Base-by-base conservation (phyloP, 2,329 filamentous ascomycete species). In the Claviceps sp. region DNA sequence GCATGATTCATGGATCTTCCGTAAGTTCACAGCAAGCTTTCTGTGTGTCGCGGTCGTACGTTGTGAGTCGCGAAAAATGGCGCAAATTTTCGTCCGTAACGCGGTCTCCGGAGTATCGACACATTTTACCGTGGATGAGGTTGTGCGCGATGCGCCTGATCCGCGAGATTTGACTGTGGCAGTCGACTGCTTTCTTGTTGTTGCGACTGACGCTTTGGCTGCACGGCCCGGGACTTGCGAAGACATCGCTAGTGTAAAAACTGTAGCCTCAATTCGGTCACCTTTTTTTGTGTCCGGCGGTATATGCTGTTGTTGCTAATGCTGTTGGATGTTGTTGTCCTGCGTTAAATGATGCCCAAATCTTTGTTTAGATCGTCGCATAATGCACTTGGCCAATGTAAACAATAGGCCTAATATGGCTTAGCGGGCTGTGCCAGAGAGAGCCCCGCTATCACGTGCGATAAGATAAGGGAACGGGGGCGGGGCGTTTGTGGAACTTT, bases 1-100 rank as follows among this genome's bases (percentile, higher is more conserved):
- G 70, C 89, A 95, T 40, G 84, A 76, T 65, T 96, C 91, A 62
- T 97, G 91, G 44, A 95, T 78, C 68, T 95, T 96, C 57, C 91
- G 82, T 55, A 98, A 72, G 48, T 83, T 89, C 54, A 96, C 86
- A 4, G 86, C 85, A 0, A 95, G 77, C 65, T 97, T 97, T 54
- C 91, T 77, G 65, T 98, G 93, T 2, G 87, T 87, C 1, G 90
- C 89, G 0, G 87, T 94, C 1, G 87, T 94, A 60, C 85, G 84
- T 67, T 98, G 93, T 37, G 91, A 89, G 66, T 90, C 86, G 57
- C 78, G 77, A 63, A 90, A 90, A 48, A 89, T 76, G 51, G 76
- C 70, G 63, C 83, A 85, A 50, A 95, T 76, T 63, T 87, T 85
- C 38, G 76, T 77, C 61, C 90, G 85, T 58, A 96, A 71, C 16